These are phyloP conservation scores for Entomortierella chlamydospora DNA, from an alignment of 192 early-diverging fungal genomes.

Conservation along the genomic window DNA sequence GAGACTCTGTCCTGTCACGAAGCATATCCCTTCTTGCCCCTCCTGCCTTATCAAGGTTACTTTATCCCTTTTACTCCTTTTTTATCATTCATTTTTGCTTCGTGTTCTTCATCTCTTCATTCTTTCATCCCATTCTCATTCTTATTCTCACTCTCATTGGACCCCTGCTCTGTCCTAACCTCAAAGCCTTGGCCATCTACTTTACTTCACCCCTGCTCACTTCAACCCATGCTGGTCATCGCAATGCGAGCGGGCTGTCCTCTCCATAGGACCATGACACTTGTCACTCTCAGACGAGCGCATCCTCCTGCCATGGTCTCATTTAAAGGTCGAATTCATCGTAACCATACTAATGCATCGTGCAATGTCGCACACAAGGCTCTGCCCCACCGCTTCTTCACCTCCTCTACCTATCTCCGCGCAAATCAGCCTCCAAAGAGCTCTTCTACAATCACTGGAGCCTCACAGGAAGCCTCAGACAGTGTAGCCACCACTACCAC, in stretches of 20 bases:
- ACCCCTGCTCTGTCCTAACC: no score
- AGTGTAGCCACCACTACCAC: neutral
- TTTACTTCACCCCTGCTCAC: neutral
- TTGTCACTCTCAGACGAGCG: slow-evolving; percentile 15
- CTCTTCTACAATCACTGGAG: slow-evolving; percentile 9
- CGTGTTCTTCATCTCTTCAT: neutral
- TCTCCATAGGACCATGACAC: slow-evolving; percentile 18
- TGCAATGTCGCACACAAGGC: neutral
- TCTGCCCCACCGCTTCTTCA: slow-evolving; percentile 41
- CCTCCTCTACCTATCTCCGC: slow-evolving; percentile 20
- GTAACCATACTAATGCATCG: slow-evolving; percentile 33
- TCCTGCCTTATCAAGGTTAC: neutral
- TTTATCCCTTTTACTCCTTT: neutral
- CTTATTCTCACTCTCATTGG: neutral
- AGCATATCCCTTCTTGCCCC: neutral
- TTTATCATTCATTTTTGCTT: neutral
- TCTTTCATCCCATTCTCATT: neutral
- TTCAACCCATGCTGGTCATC: slow-evolving; percentile 40
- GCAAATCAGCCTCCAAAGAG: slow-evolving; percentile 36
- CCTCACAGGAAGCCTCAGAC: neutral
- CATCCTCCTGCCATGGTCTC: slow-evolving; percentile 13
- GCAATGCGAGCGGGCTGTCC: slow-evolving; percentile 30
- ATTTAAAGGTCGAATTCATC: slow-evolving; percentile 10
- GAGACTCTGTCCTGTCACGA: no score
- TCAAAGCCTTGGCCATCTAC: neutral